Evolutionary conservation across 23 red algal species (phyloP).

Genomic region (Agarophyton chilense): DNA sequence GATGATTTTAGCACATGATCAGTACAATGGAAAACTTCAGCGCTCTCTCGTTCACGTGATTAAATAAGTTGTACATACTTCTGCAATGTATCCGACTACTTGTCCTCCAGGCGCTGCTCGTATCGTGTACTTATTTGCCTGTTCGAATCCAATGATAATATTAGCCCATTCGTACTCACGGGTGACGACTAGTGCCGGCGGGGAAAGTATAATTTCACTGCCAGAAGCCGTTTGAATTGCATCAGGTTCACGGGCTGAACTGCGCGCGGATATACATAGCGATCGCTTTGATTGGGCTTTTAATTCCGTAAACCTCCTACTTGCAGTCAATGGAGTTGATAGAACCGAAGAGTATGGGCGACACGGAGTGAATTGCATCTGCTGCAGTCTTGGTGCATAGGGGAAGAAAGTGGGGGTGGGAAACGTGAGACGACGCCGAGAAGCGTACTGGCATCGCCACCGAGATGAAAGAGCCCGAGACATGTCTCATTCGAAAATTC

Average conservation of each 20-base stretch:
- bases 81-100: slow-evolving; percentile 92
- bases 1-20: neutral
- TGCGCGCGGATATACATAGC: neutral
- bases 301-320: neutral
- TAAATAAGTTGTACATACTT: slow-evolving; percentile 34
- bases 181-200: slow-evolving; percentile 90
- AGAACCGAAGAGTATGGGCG: neutral
- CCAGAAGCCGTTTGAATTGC: slow-evolving; percentile 36
- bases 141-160: slow-evolving; percentile 95
- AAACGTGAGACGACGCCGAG: neutral
- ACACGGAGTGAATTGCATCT: neutral
- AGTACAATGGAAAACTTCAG: neutral
- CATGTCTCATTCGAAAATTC: neutral
- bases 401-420: neutral
- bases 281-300: neutral
- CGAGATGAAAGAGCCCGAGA: neutral
- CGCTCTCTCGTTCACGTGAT: neutral
- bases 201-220: slow-evolving; percentile 50
- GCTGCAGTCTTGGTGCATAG: neutral
- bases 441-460: neutral
- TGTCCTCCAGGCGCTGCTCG: slow-evolving; percentile 84
- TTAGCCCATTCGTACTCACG: slow-evolving; percentile 97
- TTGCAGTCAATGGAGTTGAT: neutral
- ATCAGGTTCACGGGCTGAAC: neutral
- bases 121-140: slow-evolving; percentile 96